Evolutionary conservation across 2,329 filamentous ascomycete genomes (phyloP), one percentile per base, ranked within the genome.

Genomic region (Sphaerostilbella broomeana): DNA sequence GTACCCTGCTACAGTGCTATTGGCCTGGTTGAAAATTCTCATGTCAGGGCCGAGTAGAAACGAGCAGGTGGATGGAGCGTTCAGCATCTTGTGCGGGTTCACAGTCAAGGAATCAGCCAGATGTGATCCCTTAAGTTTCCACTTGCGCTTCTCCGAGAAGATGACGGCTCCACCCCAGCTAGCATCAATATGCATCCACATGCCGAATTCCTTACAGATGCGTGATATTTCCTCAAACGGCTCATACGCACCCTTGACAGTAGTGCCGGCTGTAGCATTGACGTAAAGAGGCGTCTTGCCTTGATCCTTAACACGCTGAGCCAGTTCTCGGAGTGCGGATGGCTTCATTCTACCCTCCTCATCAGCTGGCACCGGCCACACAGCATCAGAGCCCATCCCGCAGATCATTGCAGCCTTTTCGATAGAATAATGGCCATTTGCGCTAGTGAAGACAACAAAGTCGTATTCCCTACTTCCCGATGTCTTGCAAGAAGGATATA

Each of bases 81-180:
- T 86, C 57, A 97, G 75, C 92, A 97, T 97, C 67, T 97, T 97
- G 67, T 98, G 92, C 42, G 92, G 89, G 61, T 94, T 97, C 39
- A 95, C 76, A 2, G 88, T 86, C 26, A 97, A 69, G 11, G 80
- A 86, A 61, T 95, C 75, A 8, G 89, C 92, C 27, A 82, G 71
- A 30, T 88, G 72, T 2, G 75, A 69, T 11, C 90, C 90, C 1
- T 67, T 60, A 8, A 97, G 66, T 56, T 87, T 85, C 46, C 58
- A 55, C 31, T 66, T 67, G 29, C 84, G 81, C 42, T 64, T 65
- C n/a, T 70, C 53, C 1, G 79, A 84, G 64, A 97, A 95, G 48
- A 86, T 72, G 43, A 85, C 86, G 1, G 81, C 75, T 1, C 88
- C 90, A 48, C 92, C 92, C 90, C 89, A 97, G 35, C 80, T 86